Conservation (phyloP, 2,329 filamentous ascomycete genomes). For the Epichloe gansuensis region DNA sequence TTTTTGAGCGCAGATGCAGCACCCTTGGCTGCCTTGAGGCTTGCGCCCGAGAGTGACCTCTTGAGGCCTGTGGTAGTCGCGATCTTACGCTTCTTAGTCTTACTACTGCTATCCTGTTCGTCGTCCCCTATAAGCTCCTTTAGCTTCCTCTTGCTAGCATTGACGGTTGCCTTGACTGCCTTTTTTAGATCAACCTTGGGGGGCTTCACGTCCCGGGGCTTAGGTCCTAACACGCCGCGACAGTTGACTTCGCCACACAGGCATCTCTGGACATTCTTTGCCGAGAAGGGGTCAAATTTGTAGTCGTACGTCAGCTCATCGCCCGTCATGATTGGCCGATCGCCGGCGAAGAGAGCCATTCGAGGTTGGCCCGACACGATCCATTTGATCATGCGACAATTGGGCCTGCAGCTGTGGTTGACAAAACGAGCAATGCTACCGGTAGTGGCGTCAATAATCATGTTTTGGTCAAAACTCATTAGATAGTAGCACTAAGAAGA, state of each 20-base stretch:
- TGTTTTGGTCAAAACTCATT: conserved; percentile 97
- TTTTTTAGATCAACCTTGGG: conserved; percentile 32
- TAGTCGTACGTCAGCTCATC: conserved; percentile 94
- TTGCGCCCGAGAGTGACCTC: conserved; percentile 20
- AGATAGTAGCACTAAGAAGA: conserved; percentile 74
- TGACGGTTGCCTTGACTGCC: conserved; percentile 27
- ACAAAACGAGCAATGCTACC: conserved; percentile 96
- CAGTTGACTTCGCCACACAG: conserved; percentile 51
- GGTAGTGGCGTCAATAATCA: conserved; percentile 94
- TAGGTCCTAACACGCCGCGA: conserved; percentile 50
- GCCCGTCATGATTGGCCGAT: conserved; percentile 79
- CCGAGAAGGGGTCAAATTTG: conserved; percentile 57
- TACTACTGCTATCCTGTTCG: conserved; percentile 24
- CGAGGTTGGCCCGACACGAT: conserved; percentile 85
- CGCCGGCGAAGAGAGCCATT: conserved; percentile 93
- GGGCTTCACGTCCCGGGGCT: conserved; percentile 42
- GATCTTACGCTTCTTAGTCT: conserved; percentile 34
- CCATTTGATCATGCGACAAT: conserved; percentile 97
- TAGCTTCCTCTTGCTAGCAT: conserved; percentile 43
- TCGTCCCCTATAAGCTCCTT: conserved; percentile 37
- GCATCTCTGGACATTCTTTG: conserved; percentile 55
- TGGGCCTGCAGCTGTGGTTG: conserved; percentile 93
- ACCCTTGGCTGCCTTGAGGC: conserved; percentile 24
- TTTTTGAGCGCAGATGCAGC: conserved; percentile 25
- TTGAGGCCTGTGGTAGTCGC: conserved; percentile 21